Evolutionary conservation across 108 stramenopile genomes (phyloP).

Genomic region (Pseudonitzschia multistriata): DNA sequence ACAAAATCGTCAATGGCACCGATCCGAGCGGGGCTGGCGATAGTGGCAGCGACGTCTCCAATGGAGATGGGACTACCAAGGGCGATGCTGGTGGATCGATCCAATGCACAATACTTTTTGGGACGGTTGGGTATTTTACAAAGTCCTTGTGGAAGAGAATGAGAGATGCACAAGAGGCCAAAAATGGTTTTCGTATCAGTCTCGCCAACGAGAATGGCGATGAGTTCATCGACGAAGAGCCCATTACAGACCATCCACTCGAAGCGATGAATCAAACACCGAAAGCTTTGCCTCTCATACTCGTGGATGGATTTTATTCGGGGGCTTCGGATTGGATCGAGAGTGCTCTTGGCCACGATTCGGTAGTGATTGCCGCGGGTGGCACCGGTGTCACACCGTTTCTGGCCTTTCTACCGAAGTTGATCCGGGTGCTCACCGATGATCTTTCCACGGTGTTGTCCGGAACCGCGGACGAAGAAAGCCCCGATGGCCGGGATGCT

Average conservation of each 20-base stretch:
- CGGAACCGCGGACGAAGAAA: not conserved
- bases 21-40: too few species aligned
- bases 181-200: not conserved
- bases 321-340: conserved; percentile 1
- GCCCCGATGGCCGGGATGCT: not conserved
- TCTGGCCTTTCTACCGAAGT: not conserved
- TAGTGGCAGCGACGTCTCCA: too few species aligned
- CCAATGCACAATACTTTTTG: not conserved
- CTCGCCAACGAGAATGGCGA: not conserved
- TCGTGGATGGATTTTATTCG: conserved; percentile 1
- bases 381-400: not conserved
- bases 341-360: not conserved
- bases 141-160: not conserved
- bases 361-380: not conserved
- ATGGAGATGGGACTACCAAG: too few species aligned
- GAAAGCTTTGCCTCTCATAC: not conserved
- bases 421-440: not conserved
- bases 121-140: conserved; percentile 1
- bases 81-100: not conserved
- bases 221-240: not conserved
- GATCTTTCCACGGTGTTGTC: not conserved
- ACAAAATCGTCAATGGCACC: too few species aligned
- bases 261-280: not conserved
- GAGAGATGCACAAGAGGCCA: not conserved
- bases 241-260: not conserved